Evolutionary conservation across 352 stramenopile genomes (phyloP), one percentile per base, ranked within the genome.

Genomic region (Pythium sp.): DNA sequence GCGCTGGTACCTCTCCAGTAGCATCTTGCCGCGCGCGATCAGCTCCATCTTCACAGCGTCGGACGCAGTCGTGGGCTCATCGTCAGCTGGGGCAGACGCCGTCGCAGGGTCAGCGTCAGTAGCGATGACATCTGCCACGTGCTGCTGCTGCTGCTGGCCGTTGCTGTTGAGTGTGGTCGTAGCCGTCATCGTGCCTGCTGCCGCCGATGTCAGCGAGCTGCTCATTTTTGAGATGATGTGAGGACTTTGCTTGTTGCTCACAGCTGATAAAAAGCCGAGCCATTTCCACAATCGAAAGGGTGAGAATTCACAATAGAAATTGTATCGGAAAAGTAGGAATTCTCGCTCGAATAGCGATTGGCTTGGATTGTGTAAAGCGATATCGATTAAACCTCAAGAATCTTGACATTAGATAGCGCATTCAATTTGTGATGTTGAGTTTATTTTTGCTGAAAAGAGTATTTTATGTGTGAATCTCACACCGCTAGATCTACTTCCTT

Each of bases 1-100:
- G 1, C 49, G 36, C 58, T 63, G 34, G n/a, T 62, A 47, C 18
- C 22, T 62, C 36, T 46, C 32, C 57, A 62, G 36, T 18, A 51
- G 15, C 57, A 34, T 53, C 34, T n/a, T 57, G 51, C 51, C 51
- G 11, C 51, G 26, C 51, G 51, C 51, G 9, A 57, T 57, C 11
- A 57, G 24, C 24, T 57, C 24, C 9, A n/a, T 22, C 51, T 57
- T 28, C 51, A 18, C 11, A 11, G 26, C 3, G 9, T 32, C 51
- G 3, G 8, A 0, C 20, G 9, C 22, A 18, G 9, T 18, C 24
- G 8, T 57, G 24, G 15, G 11, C 22, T 20, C 51, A 20, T 34
- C 28, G 9, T 56, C 49, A 14, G 22, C n/a, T 54, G 47, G 36
- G 36, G 6, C 20, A 1, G n/a, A 18, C 9, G 8, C 22, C 22